phyloP scores from a whole-genome alignment of 345 rosid genomes.

The Acer negundo region DNA sequence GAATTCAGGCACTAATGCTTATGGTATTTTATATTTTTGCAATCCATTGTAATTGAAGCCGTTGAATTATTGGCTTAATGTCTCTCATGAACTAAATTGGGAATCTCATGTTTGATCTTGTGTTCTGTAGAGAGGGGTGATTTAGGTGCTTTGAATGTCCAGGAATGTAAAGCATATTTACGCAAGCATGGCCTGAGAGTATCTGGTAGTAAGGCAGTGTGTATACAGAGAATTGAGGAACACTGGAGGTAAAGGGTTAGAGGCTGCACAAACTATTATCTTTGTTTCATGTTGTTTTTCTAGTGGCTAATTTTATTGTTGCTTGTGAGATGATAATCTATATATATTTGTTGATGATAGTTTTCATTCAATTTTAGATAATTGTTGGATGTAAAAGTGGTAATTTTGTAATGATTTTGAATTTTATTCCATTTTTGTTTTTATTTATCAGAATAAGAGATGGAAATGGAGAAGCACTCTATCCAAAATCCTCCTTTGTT shows the following conservation, averaged over 20 bases:
- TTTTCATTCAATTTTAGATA: not conserved
- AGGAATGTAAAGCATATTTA: constrained; percentile 54
- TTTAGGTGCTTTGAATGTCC: constrained; percentile 38
- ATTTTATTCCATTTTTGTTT: not conserved
- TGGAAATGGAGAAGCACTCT: constrained; percentile 48
- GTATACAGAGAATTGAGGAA: constrained; percentile 48
- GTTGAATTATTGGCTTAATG: not conserved
- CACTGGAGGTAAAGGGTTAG: constrained; percentile 47
- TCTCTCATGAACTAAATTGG: not conserved
- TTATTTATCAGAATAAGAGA: constrained; percentile 44
- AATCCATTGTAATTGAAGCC: not conserved
- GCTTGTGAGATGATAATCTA: not conserved
- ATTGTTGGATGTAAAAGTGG: not conserved
- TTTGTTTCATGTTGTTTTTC: not conserved
- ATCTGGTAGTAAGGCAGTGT: constrained; percentile 48
- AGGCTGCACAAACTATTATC: not conserved
- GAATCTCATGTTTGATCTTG: constrained; percentile 15
- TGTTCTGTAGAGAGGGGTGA: constrained; percentile 38
- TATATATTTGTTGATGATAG: not conserved
- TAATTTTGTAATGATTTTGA: not conserved
- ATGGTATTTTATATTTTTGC: not conserved
- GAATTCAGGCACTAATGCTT: not conserved
- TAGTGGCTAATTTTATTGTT: not conserved
- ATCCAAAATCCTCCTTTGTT: constrained; percentile 55
- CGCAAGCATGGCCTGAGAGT: constrained; percentile 53